These are phyloP conservation scores for Dothistroma pini DNA, from an alignment of 2,329 filamentous ascomycete genomes.

Conservation along the genomic window DNA sequence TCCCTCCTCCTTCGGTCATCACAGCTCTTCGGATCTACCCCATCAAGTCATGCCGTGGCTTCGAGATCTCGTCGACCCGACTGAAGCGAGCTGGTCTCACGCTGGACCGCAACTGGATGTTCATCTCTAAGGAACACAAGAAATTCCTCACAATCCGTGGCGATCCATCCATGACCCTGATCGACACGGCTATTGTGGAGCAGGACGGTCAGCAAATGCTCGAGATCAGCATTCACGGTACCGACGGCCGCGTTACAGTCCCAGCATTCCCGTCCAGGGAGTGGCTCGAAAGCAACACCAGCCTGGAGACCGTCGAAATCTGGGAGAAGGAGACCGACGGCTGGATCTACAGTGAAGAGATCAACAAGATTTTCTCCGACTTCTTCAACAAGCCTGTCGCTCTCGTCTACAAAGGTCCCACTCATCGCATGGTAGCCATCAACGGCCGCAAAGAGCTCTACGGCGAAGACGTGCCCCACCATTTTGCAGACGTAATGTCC, in stretches of 20 bases:
- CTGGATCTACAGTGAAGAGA: conserved; percentile 49
- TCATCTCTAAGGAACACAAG: conserved; percentile 49
- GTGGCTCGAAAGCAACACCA: conserved; percentile 55
- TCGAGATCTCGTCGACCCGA: conserved; percentile 51
- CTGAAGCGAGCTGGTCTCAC: conserved; percentile 57
- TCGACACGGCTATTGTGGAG: conserved; percentile 51
- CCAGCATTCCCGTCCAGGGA: conserved; percentile 52
- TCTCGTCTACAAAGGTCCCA: conserved; percentile 61
- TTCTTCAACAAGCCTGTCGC: conserved; percentile 56
- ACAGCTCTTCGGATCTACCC: conserved; percentile 57
- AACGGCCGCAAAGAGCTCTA: conserved; percentile 54
- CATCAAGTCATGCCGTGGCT: conserved; percentile 63
- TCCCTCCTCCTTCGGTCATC: conserved; percentile 41
- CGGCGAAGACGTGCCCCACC: conserved; percentile 44
- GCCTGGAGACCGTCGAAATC: conserved; percentile 50
- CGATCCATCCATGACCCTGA: conserved; percentile 60
- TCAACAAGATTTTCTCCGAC: conserved; percentile 53
- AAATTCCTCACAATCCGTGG: conserved; percentile 62
- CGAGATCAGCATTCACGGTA: conserved; percentile 46
- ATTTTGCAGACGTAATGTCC: conserved; percentile 60
- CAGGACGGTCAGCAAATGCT: conserved; percentile 40
- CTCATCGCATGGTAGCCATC: conserved; percentile 51
- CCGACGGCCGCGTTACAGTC: conserved; percentile 46
- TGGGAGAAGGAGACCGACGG: conserved; percentile 59
- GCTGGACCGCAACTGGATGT: conserved; percentile 65